These are phyloP conservation scores for Sphaerulina populicola DNA, from an alignment of 2,329 filamentous ascomycete species.

Conservation along the genomic window DNA sequence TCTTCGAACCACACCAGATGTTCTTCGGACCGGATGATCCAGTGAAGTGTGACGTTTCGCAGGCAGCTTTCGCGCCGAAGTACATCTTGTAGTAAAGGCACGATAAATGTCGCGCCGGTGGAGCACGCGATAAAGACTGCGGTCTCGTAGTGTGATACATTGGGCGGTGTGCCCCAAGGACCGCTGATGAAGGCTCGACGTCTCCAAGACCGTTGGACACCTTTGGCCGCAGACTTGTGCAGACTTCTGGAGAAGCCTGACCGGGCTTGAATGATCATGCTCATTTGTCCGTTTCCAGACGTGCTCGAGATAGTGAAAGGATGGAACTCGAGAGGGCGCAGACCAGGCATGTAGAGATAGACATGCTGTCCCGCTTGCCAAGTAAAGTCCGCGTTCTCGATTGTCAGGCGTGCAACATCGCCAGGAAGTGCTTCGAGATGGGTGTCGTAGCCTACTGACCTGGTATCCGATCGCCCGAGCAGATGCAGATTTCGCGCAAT, in stretches of 20 bases:
- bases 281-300: constrained; percentile 35
- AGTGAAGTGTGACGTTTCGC: constrained; percentile 24
- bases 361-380: constrained; percentile 58
- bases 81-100: constrained; percentile 51
- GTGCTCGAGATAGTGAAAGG: constrained; percentile 51
- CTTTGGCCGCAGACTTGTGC: constrained; percentile 20
- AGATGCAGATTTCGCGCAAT: constrained; percentile 26
- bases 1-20: constrained; percentile 22
- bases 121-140: constrained; percentile 53
- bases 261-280: constrained; percentile 27
- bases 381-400: constrained; percentile 46
- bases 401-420: constrained; percentile 49
- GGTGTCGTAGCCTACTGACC: constrained; percentile 23
- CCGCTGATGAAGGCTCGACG: constrained; percentile 26
- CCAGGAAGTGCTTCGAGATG: constrained; percentile 41
- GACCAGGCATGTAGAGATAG: constrained; percentile 50
- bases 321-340: constrained; percentile 51
- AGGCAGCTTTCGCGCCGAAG: constrained; percentile 34
- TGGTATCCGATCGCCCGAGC: constrained; percentile 2
- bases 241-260: constrained; percentile 27
- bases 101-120: constrained; percentile 52
- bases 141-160: constrained; percentile 52
- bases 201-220: neutral
- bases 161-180: constrained; percentile 28
- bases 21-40: constrained; percentile 25